Percentiles rank a stretch among this genome's conserved stretches.
These are phyloP conservation scores for Adansonia digitata DNA, from an alignment of 345 rosid genomes.

Conservation along the genomic window DNA sequence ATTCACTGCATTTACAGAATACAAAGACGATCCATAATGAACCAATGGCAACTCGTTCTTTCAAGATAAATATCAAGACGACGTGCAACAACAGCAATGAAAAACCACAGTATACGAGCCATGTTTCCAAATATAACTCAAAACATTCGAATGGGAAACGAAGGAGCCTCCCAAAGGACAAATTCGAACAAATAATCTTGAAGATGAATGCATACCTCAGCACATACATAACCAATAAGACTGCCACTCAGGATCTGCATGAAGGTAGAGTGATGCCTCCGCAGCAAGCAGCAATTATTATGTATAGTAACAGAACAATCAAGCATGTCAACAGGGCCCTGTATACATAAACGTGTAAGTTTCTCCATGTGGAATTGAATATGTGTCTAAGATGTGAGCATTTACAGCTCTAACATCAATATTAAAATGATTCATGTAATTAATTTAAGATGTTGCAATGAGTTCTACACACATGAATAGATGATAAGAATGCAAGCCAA, in stretches of 20 bases:
- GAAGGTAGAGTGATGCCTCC: slow-evolving; percentile 87
- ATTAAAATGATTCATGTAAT: neutral
- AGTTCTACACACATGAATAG: neutral
- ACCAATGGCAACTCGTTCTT: slow-evolving; percentile 7
- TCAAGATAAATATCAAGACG: slow-evolving; percentile 1
- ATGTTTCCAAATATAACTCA: slow-evolving; percentile 6
- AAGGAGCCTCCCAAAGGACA: neutral
- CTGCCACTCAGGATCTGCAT: slow-evolving; percentile 68
- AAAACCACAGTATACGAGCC: neutral
- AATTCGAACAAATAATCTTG: slow-evolving; percentile 1
- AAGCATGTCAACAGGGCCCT: slow-evolving; percentile 82
- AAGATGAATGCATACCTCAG: slow-evolving; percentile 11
- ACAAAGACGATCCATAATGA: neutral
- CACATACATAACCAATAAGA: slow-evolving; percentile 7
- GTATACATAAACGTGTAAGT: slow-evolving; percentile 22
- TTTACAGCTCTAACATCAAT: neutral
- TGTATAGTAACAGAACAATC: slow-evolving; percentile 74
- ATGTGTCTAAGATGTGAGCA: neutral
- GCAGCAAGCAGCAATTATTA: slow-evolving; percentile 82
- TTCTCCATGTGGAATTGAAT: neutral
- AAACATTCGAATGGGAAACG: neutral
- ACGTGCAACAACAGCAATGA: neutral
- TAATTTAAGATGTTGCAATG: neutral
- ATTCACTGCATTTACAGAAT: slow-evolving; percentile 16
- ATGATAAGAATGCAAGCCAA: neutral